Evolutionary conservation across 1,284 basidiomycete genomes (phyloP).

Genomic region (Apiotrichum laibachii): DNA sequence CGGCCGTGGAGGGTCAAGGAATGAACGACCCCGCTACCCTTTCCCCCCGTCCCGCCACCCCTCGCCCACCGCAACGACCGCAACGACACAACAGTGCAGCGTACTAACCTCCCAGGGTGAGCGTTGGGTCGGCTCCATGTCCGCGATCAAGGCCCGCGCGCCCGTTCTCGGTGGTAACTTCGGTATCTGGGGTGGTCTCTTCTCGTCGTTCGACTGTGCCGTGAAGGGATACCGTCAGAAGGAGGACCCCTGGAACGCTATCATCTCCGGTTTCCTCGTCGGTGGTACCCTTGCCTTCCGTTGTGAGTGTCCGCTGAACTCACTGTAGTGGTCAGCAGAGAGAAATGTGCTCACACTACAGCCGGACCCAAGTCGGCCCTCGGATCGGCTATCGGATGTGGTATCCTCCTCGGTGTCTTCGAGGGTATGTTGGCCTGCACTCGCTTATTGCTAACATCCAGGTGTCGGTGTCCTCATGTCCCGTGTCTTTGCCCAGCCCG

Average conservation of each 20-base stretch:
- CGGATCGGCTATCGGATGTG: constrained; percentile 89
- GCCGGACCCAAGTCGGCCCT: constrained; percentile 89
- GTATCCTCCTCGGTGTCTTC: constrained; percentile 93
- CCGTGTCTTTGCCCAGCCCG: constrained; percentile 49
- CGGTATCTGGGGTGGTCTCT: constrained; percentile 97
- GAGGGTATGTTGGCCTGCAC: constrained; percentile 53
- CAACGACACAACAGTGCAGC: too few species aligned
- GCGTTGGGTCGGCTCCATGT: constrained; percentile 85
- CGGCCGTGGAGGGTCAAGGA: background rate
- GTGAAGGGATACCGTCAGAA: constrained; percentile 97
- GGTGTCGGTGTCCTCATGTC: constrained; percentile 51
- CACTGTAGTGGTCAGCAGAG: background rate
- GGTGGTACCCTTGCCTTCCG: constrained; percentile 92
- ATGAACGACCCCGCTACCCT: background rate
- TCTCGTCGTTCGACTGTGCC: constrained; percentile 95
- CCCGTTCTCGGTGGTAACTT: constrained; percentile 98
- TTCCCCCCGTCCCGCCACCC: too few species aligned
- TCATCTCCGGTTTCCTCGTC: constrained; percentile 96
- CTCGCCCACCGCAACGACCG: too few species aligned
- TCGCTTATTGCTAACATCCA: background rate
- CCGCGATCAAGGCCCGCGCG: constrained; percentile 96
- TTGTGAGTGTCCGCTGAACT: constrained; percentile 62
- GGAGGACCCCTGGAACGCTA: constrained; percentile 99
- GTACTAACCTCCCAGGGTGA: constrained; percentile 62
- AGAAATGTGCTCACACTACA: constrained; percentile 42